phyloP scores from a whole-genome alignment of 192 early-diverging fungal species.

The Podila verticillata region DNA sequence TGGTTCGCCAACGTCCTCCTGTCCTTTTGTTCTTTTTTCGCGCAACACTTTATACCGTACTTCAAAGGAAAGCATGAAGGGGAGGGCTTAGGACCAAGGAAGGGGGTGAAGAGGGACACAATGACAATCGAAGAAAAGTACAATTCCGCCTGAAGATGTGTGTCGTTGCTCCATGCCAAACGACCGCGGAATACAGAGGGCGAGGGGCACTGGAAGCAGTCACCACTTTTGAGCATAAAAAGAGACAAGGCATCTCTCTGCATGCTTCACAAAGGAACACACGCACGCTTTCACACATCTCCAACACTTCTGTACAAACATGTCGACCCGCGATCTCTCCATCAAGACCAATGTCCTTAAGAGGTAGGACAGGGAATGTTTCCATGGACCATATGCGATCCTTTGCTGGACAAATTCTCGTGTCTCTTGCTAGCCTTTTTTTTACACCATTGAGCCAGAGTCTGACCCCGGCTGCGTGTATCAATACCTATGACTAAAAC shows the following conservation, averaged over 20 bases:
- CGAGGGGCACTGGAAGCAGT: too few relatives aligned
- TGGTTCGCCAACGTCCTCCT: not conserved
- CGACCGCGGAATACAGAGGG: constrained; percentile 8
- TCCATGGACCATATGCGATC: not conserved
- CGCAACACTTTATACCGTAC: too few relatives aligned
- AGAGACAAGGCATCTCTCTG: not conserved
- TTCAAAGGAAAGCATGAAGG: not conserved
- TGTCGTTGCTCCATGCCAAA: constrained; percentile 2
- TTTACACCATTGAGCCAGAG: not conserved
- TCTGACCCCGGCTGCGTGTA: too few relatives aligned
- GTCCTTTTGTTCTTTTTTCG: too few relatives aligned
- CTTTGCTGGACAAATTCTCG: not conserved
- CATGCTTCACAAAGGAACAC: not conserved
- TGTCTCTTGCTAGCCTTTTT: not conserved
- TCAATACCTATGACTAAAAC: not conserved
- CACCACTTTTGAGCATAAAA: too few relatives aligned
- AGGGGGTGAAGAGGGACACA: not conserved
- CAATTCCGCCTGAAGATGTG: too few relatives aligned
- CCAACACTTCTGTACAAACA: constrained; percentile 9
- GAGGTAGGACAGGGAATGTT: constrained; percentile 52
- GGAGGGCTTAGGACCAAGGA: not conserved
- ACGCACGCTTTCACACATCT: not conserved
- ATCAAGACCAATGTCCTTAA: constrained; percentile 70
- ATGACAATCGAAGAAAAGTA: too few relatives aligned
- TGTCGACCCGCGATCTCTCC: constrained; percentile 63